Evolutionary conservation across 1,139 yeast species (phyloP).

Genomic region (Pichiaceae sp.): DNA sequence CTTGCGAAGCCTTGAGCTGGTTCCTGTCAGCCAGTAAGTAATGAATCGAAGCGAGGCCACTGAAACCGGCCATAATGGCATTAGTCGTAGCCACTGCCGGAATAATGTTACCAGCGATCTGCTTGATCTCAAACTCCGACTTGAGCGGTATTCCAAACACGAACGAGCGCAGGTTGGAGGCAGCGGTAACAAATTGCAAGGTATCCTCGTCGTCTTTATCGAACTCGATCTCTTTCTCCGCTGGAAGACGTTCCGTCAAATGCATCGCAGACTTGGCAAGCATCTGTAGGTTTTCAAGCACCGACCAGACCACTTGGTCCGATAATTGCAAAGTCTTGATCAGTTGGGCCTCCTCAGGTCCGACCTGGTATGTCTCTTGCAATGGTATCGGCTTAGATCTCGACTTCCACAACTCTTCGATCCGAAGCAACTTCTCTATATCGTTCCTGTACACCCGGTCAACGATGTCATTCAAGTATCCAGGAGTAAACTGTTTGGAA

Average conservation of each 20-base stretch:
- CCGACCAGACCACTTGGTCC: conserved; percentile 60
- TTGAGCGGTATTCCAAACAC: conserved; percentile 67
- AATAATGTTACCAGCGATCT: conserved; percentile 95
- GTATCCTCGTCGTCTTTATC: conserved; percentile 96
- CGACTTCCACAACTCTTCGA: conserved; percentile 74
- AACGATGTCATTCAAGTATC: conserved; percentile 33
- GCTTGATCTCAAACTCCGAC: conserved; percentile 80
- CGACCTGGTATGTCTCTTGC: conserved; percentile 11
- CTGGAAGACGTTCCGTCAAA: conserved; percentile 41
- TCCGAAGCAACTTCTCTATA: conserved; percentile 60
- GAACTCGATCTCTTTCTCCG: conserved; percentile 47
- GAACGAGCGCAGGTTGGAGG: conserved; percentile 73
- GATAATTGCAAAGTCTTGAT: conserved; percentile 1
- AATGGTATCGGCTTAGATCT: conserved; percentile 64
- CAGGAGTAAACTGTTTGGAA: conserved; percentile 21
- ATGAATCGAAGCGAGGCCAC: conserved; percentile 63
- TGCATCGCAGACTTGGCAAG: conserved; percentile 41
- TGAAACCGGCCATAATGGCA: conserved; percentile 88
- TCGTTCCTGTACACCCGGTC: conserved; percentile 57
- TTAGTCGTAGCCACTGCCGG: conserved; percentile 99
- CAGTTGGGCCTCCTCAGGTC: not conserved
- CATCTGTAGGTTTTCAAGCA: conserved; percentile 55
- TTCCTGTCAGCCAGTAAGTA: conserved; percentile 27
- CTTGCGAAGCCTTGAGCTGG: conserved; percentile 19
- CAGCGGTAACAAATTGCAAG: conserved; percentile 76